Evolutionary conservation across 1,284 basidiomycete species (phyloP), one percentile per base, ranked within the genome.

Genomic region (Heterobasidion irregulare): DNA sequence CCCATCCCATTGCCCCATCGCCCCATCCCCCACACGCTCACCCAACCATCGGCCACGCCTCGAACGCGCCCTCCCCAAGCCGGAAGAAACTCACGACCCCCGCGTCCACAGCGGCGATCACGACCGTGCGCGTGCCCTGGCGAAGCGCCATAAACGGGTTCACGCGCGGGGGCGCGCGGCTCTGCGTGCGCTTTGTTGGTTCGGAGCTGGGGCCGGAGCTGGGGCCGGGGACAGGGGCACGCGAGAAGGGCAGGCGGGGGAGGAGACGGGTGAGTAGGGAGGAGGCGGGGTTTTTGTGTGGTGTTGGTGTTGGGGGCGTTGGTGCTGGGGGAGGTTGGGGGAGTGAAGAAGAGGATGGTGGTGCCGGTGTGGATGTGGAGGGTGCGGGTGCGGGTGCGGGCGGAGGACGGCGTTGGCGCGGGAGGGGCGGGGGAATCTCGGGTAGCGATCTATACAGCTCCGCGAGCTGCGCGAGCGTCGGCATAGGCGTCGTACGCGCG

Each of bases 31-130:
- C 12, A 2, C 38, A 41, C 38, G 38, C 38, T 41, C 55, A 72
- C 10, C 26, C 26, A 26, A 71, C 66, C 79, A 91, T 86, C 0
- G 89, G 83, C 78, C 86, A 87, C 59, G 89, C 85, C 52, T 80
- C 84, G 69, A 99, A 98, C 10, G 82, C 86, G 0, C 91, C 87
- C 65, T 95, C 81, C 1, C 90, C 88, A 63, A 98, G 95, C 47
- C 92, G 75, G 67, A 94, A 86, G 75, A 98, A 92, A 57, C 90
- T 90, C 32, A 89, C 89, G 59, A 83, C 94, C 7, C 95, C 93
- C 7, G 85, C 80, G 70, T 98, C 95, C 3, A 96, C 94, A 1
- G 85, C 92, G 0, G 94, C 96, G 34, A 99, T 79, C 32, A 98
- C 78, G 50, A 96, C 76, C 8, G 78, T 87, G 63, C 92, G 88